Conservation (phyloP, 306 rosid genomes). For the Cucurbita maxima region DNA sequence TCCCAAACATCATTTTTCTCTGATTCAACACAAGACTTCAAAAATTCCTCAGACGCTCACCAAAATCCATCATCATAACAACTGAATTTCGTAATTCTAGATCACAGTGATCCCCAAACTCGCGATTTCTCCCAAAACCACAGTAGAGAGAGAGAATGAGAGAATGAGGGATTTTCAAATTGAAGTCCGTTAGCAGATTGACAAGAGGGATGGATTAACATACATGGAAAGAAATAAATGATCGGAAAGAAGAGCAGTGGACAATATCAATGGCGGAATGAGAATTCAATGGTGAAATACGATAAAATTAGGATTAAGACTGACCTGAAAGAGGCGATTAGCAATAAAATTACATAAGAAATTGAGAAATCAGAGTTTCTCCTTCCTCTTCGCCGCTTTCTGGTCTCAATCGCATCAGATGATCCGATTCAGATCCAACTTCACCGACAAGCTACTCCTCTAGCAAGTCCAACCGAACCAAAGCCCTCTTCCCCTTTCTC, state of each 20-base stretch:
- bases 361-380: background rate
- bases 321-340: background rate
- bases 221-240: background rate
- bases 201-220: background rate
- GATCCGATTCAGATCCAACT: slow-evolving; percentile 11
- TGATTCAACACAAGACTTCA: background rate
- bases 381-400: background rate
- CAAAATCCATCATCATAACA: background rate
- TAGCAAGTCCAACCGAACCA: background rate
- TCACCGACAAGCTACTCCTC: slow-evolving; percentile 3
- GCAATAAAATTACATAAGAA: background rate
- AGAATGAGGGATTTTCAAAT: background rate
- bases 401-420: background rate
- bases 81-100: background rate
- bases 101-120: slow-evolving; percentile 1
- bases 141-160: background rate
- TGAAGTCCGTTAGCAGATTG: background rate
- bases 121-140: background rate
- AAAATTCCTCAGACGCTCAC: background rate
- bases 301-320: background rate
- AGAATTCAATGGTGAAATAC: background rate
- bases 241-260: background rate
- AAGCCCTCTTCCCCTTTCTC: background rate
- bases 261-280: background rate
- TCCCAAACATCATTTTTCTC: slow-evolving; percentile 39